Evolutionary conservation across 2,329 filamentous ascomycete genomes (phyloP).

Genomic region (Teratosphaeria zuluensis): DNA sequence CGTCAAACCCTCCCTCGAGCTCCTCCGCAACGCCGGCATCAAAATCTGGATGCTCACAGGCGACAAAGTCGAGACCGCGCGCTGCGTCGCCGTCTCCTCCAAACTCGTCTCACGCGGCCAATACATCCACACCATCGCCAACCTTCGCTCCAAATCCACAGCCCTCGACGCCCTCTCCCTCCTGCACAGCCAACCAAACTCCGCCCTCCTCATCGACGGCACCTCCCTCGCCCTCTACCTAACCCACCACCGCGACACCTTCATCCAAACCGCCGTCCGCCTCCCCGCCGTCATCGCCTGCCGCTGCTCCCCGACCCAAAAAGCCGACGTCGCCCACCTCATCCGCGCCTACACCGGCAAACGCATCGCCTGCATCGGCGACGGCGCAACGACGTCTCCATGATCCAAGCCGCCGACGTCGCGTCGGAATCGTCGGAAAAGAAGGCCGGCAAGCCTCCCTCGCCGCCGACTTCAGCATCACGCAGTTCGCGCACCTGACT

Average conservation of each 20-base stretch:
- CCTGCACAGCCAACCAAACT: slow-evolving; percentile 71
- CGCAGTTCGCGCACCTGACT: slow-evolving; percentile 87
- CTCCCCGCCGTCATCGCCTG: slow-evolving; percentile 91
- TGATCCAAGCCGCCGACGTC: slow-evolving; percentile 98
- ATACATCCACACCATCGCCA: slow-evolving; percentile 83
- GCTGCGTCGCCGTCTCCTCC: slow-evolving; percentile 89
- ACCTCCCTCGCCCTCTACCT: slow-evolving; percentile 81
- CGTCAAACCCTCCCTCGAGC: slow-evolving; percentile 88
- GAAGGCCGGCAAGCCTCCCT: slow-evolving; percentile 91
- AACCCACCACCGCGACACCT: slow-evolving; percentile 69
- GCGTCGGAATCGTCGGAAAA: slow-evolving; percentile 95
- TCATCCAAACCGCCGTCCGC: slow-evolving; percentile 78
- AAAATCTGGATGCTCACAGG: slow-evolving; percentile 99
- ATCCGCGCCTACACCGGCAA: slow-evolving; percentile 91
- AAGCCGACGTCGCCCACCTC: slow-evolving; percentile 82
- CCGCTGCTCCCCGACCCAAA: slow-evolving; percentile 92
- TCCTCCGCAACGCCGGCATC: slow-evolving; percentile 91
- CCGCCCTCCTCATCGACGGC: slow-evolving; percentile 89
- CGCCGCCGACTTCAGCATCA: slow-evolving; percentile 92
- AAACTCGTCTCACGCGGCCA: slow-evolving; percentile 90
- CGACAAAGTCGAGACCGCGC: slow-evolving; percentile 95
- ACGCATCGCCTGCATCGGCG: slow-evolving; percentile 92
- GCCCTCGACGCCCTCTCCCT: slow-evolving; percentile 85
- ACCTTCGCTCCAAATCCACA: slow-evolving; percentile 65
- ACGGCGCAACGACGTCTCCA: slow-evolving; percentile 95